These are phyloP conservation scores for Meyerozyma smithsonii DNA, from an alignment of 1,139 yeast species.

Conservation along the genomic window DNA sequence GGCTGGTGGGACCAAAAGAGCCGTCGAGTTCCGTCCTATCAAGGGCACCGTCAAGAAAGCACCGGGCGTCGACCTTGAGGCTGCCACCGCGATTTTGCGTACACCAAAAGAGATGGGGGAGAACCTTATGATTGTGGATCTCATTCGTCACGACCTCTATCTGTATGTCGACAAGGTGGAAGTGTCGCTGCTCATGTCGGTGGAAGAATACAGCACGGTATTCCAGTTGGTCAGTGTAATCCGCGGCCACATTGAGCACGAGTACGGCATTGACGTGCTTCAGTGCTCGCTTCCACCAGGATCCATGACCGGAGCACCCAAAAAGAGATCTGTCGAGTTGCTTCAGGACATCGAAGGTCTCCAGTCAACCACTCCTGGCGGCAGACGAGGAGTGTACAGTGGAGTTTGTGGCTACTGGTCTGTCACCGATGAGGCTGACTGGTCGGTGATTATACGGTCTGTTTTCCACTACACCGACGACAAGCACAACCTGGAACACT, in stretches of 20 bases:
- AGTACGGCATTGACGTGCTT: slow-evolving; percentile 71
- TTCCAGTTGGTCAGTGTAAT: slow-evolving; percentile 90
- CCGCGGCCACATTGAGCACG: slow-evolving; percentile 48
- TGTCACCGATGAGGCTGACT: slow-evolving; percentile 80
- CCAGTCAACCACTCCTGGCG: slow-evolving; percentile 32
- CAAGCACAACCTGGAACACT: slow-evolving; percentile 23
- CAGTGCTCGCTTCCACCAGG: slow-evolving; percentile 91
- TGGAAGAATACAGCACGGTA: slow-evolving; percentile 89
- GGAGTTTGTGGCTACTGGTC: slow-evolving; percentile 98
- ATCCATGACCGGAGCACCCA: slow-evolving; percentile 99
- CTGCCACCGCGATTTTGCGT: slow-evolving; percentile 62
- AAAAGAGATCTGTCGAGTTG: slow-evolving; percentile 83
- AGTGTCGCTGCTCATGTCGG: slow-evolving; percentile 79
- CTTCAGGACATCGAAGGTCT: slow-evolving; percentile 49
- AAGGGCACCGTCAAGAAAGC: slow-evolving; percentile 88
- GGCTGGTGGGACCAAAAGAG: slow-evolving; percentile 21
- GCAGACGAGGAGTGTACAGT: slow-evolving; percentile 81
- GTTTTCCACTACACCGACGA: slow-evolving; percentile 63
- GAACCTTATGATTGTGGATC: slow-evolving; percentile 93
- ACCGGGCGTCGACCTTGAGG: slow-evolving; percentile 42
- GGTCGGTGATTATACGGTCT: slow-evolving; percentile 94
- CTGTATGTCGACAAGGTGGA: slow-evolving; percentile 62
- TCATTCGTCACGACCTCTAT: slow-evolving; percentile 87
- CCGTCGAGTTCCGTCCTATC: slow-evolving; percentile 84
- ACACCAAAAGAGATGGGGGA: slow-evolving; percentile 96